Conservation (phyloP, 805 yeast species). For the Zygoascus bituminiphila region DNA sequence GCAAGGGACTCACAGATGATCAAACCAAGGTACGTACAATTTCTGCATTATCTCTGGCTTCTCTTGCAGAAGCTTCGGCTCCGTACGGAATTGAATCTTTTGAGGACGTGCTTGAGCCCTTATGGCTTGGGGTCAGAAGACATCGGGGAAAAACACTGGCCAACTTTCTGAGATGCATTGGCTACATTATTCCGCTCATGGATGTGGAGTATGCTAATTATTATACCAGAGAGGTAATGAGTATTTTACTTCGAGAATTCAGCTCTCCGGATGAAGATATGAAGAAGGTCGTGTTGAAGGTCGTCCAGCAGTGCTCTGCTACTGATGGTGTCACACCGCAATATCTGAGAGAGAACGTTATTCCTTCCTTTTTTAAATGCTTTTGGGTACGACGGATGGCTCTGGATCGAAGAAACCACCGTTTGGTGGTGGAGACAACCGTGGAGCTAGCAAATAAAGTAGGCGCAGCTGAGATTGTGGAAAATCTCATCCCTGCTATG, state of each 20-base stretch:
- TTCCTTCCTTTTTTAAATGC: constrained; percentile 52
- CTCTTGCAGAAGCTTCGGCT: constrained; percentile 69
- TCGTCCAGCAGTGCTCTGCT: constrained; percentile 57
- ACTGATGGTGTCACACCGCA: constrained; percentile 46
- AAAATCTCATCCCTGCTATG: constrained; percentile 46
- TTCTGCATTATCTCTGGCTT: constrained; percentile 63
- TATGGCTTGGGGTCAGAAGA: constrained; percentile 70
- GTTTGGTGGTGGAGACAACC: constrained; percentile 65
- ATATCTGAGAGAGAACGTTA: constrained; percentile 43
- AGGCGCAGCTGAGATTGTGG: constrained; percentile 56
- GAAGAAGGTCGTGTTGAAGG: constrained; percentile 62
- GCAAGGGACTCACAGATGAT: constrained; percentile 55
- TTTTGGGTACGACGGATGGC: constrained; percentile 86
- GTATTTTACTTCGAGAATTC: constrained; percentile 62
- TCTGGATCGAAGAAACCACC: constrained; percentile 37
- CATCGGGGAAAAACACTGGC: constrained; percentile 76
- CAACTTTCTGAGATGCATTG: constrained; percentile 68
- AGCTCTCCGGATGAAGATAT: constrained; percentile 80
- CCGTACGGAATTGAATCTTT: constrained; percentile 92
- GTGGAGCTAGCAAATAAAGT: constrained; percentile 55
- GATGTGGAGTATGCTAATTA: constrained; percentile 70
- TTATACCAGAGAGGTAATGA: constrained; percentile 68
- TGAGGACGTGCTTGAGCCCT: constrained; percentile 60
- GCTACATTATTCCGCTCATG: constrained; percentile 79
- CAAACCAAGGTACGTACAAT: constrained; percentile 57